Percentiles rank a stretch among this genome's conserved stretches.
phyloP scores from a whole-genome alignment of 192 early-diverging fungal species.

The Linnemannia hyalina region DNA sequence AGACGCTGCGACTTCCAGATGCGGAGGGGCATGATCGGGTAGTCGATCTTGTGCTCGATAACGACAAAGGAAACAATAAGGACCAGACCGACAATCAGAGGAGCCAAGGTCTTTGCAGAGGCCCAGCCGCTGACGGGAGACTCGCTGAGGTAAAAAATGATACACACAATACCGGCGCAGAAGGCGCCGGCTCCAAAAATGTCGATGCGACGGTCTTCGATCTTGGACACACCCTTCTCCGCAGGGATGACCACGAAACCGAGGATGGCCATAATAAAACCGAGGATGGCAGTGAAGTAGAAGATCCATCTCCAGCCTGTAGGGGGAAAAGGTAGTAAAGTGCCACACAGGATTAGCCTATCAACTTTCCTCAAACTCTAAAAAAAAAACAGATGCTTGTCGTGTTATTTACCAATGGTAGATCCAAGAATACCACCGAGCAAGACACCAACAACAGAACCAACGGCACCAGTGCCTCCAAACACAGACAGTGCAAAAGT shows the following conservation, averaged over 20 bases:
- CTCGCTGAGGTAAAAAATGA: conserved; percentile 49
- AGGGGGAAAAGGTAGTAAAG: neutral
- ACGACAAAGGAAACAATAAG: conserved; percentile 14
- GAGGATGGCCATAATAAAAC: conserved; percentile 25
- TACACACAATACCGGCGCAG: conserved; percentile 22
- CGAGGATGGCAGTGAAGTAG: conserved; percentile 39
- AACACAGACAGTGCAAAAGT: conserved; percentile 30
- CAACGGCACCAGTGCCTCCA: conserved; percentile 41
- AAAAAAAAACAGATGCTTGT: neutral
- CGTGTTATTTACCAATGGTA: conserved; percentile 28
- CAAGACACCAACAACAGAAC: conserved; percentile 46
- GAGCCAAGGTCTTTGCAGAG: conserved; percentile 1
- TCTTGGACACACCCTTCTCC: conserved; percentile 12
- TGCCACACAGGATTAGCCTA: neutral
- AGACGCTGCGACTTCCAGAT: conserved; percentile 24
- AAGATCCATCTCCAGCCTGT: conserved; percentile 56
- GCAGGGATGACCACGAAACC: conserved; percentile 31
- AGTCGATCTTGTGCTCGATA: conserved; percentile 18
- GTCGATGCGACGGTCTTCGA: conserved; percentile 33
- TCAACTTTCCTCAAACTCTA: neutral
- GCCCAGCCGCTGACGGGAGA: conserved; percentile 23
- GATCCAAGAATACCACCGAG: conserved; percentile 43
- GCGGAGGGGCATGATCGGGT: conserved; percentile 30
- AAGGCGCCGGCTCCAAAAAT: conserved; percentile 26
- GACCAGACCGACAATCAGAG: conserved; percentile 5